Base-by-base conservation (phyloP, 495 filamentous ascomycete species). In the Tuber calosporum region DNA sequence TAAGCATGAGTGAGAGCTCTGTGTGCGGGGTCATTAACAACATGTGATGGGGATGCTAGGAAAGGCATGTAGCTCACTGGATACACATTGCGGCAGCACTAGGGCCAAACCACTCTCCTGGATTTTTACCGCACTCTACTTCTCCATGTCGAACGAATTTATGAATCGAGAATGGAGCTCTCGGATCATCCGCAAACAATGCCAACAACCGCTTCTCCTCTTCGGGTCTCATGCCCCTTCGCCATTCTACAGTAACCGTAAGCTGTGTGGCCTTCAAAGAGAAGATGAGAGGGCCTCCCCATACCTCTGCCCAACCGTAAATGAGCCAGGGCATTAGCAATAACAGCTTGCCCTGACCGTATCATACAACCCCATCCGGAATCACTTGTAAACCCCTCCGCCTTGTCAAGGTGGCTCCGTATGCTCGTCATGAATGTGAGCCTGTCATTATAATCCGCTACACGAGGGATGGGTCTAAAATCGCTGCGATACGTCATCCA, bases 311-410 rank as follows among this genome's bases (percentile, higher is more conserved):
- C 95, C 41, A 97, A 84, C 68, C 85, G 85, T 48, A 94, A 83
- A 36, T 90, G 86, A 17, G 86, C 81, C 71, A 98, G 83, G 6
- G 94, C 86, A 81, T 98, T 98, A 45, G 94, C 95, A 42, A 99
- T 84, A 22, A 99, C 85, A 78, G 92, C 92, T 84, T 99, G 96
- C 17, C 95, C 96, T 0, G 94, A 97, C 78, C 96, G 86, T 77
- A 99, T 98, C 96, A 99, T 99, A 80, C 96, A 99, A 1, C 96
- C 96, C 93, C 96, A 99, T 43, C 95, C 95, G 0, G 92, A 92
- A 83, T 99, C 96, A 2, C 92, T 94, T 34, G 92, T 90, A 84
- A 99, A 99, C 30, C 93, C 94, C 37, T 86, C 85, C 70, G 80
- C 72, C 39, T 92, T 86, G 71, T 95, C 92, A 40, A 97, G 85